These are phyloP conservation scores for Gliomastix tumulicola DNA, from an alignment of 2,329 filamentous ascomycete genomes.

Conservation along the genomic window DNA sequence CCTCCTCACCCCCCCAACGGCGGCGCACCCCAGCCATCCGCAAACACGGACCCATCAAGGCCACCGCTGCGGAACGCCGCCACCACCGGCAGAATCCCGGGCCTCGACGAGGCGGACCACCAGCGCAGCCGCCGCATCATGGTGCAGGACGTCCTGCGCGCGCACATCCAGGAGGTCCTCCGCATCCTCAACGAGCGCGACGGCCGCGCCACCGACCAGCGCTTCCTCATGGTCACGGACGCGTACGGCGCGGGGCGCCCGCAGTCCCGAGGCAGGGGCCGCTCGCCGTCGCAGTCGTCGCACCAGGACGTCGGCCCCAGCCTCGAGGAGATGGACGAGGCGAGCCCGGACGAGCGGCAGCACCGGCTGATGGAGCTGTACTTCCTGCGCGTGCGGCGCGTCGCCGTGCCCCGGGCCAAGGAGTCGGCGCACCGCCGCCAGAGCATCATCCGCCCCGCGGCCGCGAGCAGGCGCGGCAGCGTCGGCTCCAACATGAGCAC, in stretches of 20 bases:
- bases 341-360: conserved; percentile 40
- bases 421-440: conserved; percentile 15
- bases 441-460: conserved; percentile 13
- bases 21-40: background rate
- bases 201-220: conserved; percentile 13
- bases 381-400: conserved; percentile 33
- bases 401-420: conserved; percentile 27
- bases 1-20: too few relatives aligned
- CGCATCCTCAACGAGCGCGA: conserved; percentile 34
- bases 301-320: conserved; percentile 8
- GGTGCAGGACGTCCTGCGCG: conserved; percentile 38
- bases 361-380: conserved; percentile 45
- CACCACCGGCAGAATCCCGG: background rate
- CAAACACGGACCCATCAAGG: background rate
- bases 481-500: conserved; percentile 9
- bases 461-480: conserved; percentile 12
- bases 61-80: too few relatives aligned
- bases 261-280: background rate
- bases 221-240: conserved; percentile 10
- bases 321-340: conserved; percentile 39
- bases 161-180: conserved; percentile 42
- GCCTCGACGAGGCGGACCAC: conserved; percentile 6
- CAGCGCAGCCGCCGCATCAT: conserved; percentile 20
- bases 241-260: too few relatives aligned
- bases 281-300: background rate